Evolutionary conservation across 2,329 filamentous ascomycete species (phyloP), one percentile per base, ranked within the genome.

Genomic region (Ambrosiella cleistominuta): DNA sequence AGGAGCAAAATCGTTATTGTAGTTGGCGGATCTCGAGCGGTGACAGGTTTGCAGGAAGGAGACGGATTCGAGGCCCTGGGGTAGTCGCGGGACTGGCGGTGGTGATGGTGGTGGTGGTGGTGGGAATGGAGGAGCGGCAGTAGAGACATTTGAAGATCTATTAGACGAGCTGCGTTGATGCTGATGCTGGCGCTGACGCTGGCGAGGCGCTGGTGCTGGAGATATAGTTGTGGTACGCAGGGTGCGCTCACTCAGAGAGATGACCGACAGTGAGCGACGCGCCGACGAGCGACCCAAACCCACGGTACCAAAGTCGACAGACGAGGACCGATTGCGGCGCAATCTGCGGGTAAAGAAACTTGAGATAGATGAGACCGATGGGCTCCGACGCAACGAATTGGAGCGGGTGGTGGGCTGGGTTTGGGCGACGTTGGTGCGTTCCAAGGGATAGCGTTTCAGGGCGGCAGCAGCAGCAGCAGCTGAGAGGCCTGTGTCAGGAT

Each of bases 221-320:
- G 68, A 19, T 65, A 77, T 87, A 3, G 83, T 94, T 2, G 83
- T 81, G 11, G 85, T 85, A 63, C 90, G 82, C 69, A 96, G 95
- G 0, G 88, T 90, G 60, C 91, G 81, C 68, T 91, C 86, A 37
- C 81, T 84, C 90, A 97, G 95, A 54, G 89, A 95, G 19, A 82
- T 78, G 36, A 79, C 79, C 70, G 90, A 94, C 58, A 75, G 7
- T 63, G 63, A 71, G 68, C 45, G 55, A 42, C 44, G 55, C 17
- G 38, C 52, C 5, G 38, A 15, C 27, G 17, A n/a, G 7, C 35
- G 12, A 37, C 35, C 35, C 27, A 27, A 5, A 27, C 27, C 27
- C 4, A 27, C 27, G 11, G 17, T 36, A 8, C 35, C 13, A 17
- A 53, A 42, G 9, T 40, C 52, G 27, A 54, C 52, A 19, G 39